Conservation (phyloP, 768 basidiomycete species). For the Gyrodon lividus region DNA sequence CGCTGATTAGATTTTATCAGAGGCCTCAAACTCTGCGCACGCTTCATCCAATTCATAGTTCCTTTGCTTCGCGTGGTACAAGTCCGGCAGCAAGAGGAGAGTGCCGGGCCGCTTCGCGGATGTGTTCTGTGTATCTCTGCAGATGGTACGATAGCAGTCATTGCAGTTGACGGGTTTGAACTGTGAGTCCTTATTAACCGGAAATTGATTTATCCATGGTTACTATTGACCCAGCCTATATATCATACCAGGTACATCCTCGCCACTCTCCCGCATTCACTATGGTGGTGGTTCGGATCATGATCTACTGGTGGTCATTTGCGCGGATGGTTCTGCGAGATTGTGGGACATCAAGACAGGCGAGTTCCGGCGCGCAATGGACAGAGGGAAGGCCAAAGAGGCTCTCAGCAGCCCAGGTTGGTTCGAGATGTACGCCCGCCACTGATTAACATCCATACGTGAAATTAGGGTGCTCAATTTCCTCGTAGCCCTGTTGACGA, state of each 20-base stretch:
- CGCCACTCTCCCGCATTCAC: slow-evolving; percentile 61
- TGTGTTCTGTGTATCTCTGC: slow-evolving; percentile 70
- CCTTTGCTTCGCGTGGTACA: slow-evolving; percentile 61
- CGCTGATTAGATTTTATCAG: slow-evolving; percentile 35
- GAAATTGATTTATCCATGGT: background rate
- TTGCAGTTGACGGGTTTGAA: slow-evolving; percentile 71
- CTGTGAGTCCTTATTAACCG: slow-evolving; percentile 54
- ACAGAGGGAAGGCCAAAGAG: slow-evolving; percentile 71
- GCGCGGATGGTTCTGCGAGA: slow-evolving; percentile 72
- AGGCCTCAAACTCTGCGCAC: slow-evolving; percentile 60
- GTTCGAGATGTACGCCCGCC: slow-evolving; percentile 57
- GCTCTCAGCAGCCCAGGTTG: slow-evolving; percentile 71
- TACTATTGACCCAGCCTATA: slow-evolving; percentile 52
- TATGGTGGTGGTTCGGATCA: slow-evolving; percentile 45
- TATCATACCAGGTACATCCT: slow-evolving; percentile 78
- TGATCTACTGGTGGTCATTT: slow-evolving; percentile 74
- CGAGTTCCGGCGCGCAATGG: slow-evolving; percentile 86
- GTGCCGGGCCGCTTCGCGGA: slow-evolving; percentile 57
- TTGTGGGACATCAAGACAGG: slow-evolving; percentile 83
- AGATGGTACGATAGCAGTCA: slow-evolving; percentile 83
- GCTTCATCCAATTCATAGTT: slow-evolving; percentile 72
- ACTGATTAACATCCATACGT: background rate
- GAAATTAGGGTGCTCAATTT: background rate
- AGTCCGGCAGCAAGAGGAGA: slow-evolving; percentile 45
- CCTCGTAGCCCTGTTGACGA: slow-evolving; percentile 25